Base-by-base conservation (phyloP, 2,329 filamentous ascomycete genomes). In the Aurifilum marmelostoma region DNA sequence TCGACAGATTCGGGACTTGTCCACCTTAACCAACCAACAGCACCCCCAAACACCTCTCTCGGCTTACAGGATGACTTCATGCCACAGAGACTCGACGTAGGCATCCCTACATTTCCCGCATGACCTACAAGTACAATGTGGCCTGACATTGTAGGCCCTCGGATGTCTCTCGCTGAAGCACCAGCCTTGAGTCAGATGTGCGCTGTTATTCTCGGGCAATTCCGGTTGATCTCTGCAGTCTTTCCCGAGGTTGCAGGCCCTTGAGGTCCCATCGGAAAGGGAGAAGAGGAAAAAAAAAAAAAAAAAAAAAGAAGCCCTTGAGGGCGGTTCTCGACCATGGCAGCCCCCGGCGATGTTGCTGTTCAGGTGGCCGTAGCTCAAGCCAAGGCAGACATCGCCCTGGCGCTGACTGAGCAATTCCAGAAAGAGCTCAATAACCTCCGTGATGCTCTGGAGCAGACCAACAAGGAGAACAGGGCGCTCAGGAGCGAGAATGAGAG, bases 371-470 rank as follows among this genome's bases (percentile, higher is more conserved):
- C 52, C 50, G 63, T 65, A 29, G 69, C 69, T 12, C 60, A 64
- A 50, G 69, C 61, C 63, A 70, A 70, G 59, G 69, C 69, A 59
- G 69, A 70, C 27, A 62, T 70, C 14, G 69, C 69, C 4, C 63
- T 70, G 16, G 65, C 64, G 18, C 66, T 70, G 16, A 68, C 69
- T 2, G 63, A 70, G 37, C 69, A 70, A 52, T 70, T 70, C 50
- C 69, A 70, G 63, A 60, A 29, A n/a, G 69, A 70, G 37, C 52
- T 70, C 66, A 70, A 68, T 32, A 64, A 32, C 66, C 66, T 70
- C 18, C 69, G 69, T 41, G 62, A 70, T 39, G 69, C 69, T 18
- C 66, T 70, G 12, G 69, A 68, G n/a, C 50, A 41, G 50, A 58
- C 69, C 29, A 63, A 41, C 59, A 63, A 68, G 62, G 62, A 68